phyloP scores from a whole-genome alignment of 331 rosid genomes.

The Malus hybrid region DNA sequence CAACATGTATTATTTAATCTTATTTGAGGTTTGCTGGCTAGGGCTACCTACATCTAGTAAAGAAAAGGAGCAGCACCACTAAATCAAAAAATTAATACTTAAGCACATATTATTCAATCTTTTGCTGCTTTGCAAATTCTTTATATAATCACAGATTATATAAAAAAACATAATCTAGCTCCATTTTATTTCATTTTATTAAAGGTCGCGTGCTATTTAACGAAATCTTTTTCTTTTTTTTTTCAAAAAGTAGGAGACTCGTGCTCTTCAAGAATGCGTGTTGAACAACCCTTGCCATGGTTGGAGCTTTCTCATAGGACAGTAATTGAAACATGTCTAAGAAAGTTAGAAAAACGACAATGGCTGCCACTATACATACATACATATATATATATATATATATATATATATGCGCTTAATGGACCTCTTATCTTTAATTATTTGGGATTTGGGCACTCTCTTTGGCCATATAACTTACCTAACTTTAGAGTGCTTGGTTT shows the following conservation, averaged over 20 bases:
- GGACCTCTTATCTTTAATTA: slow-evolving; percentile 17
- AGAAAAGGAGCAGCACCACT: background rate
- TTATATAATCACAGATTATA: slow-evolving; percentile 1
- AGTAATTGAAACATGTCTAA: slow-evolving; percentile 11
- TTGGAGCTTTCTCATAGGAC: slow-evolving; percentile 7
- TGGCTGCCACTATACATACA: slow-evolving; percentile 19
- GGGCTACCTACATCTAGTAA: background rate
- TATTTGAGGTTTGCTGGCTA: background rate
- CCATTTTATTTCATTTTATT: background rate
- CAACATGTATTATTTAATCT: background rate
- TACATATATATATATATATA: too few species aligned
- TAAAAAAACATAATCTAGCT: background rate
- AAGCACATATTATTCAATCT: background rate
- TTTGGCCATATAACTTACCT: background rate
- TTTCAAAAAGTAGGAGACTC: slow-evolving; percentile 9
- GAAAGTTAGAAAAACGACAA: slow-evolving; percentile 16
- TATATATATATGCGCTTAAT: background rate
- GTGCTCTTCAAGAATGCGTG: slow-evolving; percentile 9
- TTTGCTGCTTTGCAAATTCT: background rate
- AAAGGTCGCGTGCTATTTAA: slow-evolving; percentile 26
- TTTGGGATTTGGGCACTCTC: slow-evolving; percentile 5
- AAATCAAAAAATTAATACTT: background rate
- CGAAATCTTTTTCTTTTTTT: background rate
- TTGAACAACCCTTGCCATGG: background rate
- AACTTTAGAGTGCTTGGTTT: background rate